phyloP scores from a whole-genome alignment of 2,329 filamentous ascomycete genomes.

The Fusarium clavum region DNA sequence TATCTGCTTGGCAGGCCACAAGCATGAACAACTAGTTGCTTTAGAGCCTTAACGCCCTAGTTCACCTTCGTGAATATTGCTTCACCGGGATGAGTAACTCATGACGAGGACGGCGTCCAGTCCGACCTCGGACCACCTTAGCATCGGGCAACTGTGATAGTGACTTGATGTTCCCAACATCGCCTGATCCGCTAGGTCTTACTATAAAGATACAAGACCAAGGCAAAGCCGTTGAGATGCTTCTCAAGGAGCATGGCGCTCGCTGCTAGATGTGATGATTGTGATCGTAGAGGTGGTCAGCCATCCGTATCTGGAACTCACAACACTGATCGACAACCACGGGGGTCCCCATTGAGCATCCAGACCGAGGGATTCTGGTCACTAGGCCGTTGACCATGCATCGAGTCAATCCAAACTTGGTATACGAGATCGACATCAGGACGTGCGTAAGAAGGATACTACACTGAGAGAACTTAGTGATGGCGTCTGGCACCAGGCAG shows the following conservation, averaged over 20 bases:
- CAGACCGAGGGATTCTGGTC: not conserved
- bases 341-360: not conserved
- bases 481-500: slow-evolving; percentile 10
- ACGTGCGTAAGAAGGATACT: not conserved
- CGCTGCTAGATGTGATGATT: not conserved
- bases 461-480: not conserved
- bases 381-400: not conserved
- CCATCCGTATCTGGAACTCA: not conserved
- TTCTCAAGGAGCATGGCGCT: not conserved
- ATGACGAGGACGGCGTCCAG: slow-evolving; percentile 2
- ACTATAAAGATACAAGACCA: not conserved
- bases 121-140: not conserved
- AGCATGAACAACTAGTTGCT: no score
- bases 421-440: not conserved
- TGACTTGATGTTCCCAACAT: not conserved
- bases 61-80: not conserved
- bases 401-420: not conserved
- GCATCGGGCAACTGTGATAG: not conserved
- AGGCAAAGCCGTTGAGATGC: not conserved
- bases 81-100: not conserved
- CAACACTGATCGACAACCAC: not conserved
- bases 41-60: not conserved
- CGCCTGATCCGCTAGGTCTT: not conserved
- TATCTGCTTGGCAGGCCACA: not conserved
- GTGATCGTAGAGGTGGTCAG: not conserved